Base-by-base conservation (phyloP, 2,329 filamentous ascomycete species). In the Fusarium cyanostomum region DNA sequence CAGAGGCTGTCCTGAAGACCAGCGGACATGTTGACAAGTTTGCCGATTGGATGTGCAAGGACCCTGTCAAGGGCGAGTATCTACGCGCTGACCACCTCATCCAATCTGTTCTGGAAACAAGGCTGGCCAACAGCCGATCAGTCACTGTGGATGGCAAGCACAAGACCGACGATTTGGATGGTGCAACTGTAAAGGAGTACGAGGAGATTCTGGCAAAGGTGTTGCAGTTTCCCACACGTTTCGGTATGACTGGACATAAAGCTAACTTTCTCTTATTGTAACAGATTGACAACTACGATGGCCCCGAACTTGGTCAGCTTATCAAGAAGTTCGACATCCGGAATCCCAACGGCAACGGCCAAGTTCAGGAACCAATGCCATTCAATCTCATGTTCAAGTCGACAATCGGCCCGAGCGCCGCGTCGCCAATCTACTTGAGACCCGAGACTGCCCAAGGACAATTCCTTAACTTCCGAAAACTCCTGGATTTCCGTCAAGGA, bases 341-440 rank as follows among this genome's bases (percentile, higher is more conserved):
- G n/a, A n/a, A n/a, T n/a, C n/a, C n/a, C n/a, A n/a, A n/a, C n/a
- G n/a, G n/a, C n/a, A n/a, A n/a, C n/a, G n/a, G n/a, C n/a, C n/a
- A n/a, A n/a, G n/a, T 90, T 99, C 77, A 91, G 87, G 79, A 97
- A 96, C 79, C 93, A n/a, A 94, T 26, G 84, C 85, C 46, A 96
- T 97, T 97, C 86, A 99, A 99, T 81, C 88, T 99, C 73, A 99
- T 99, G 95, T 99, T 98, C 84, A 89, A 94, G 78, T 97, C 94
- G 34, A 84, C 91, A 30, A 97, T 98, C 74, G 95, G 95, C 62
- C 94, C 94, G 52, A 95, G 91, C 80, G 90, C 91, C 77, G 93
- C 95, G 74, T 83, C 90, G 62, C 86, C 90, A 38, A 93, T 92
- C 51, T 97, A 92, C 77, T 83, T 97, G 54, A 87, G 93, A 52